Percentiles rank a stretch among this genome's conserved stretches.
Evolutionary conservation across 2,329 filamentous ascomycete species (phyloP).

Genomic region (Annulohypoxylon truncatum): DNA sequence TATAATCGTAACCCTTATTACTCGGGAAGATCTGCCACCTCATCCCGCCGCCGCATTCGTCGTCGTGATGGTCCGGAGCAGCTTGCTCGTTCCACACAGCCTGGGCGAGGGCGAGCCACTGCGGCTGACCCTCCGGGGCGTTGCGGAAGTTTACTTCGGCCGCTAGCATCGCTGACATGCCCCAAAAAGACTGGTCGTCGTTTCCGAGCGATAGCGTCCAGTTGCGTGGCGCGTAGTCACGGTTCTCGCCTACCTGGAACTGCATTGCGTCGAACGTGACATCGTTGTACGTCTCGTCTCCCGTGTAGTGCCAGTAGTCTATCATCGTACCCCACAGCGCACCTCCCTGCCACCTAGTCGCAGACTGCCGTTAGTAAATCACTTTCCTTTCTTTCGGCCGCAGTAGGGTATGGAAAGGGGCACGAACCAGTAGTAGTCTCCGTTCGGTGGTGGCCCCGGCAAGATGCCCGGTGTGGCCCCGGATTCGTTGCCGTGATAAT

Average conservation of each 20-base stretch:
- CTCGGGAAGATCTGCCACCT: slow-evolving; percentile 74
- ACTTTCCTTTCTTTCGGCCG: neutral
- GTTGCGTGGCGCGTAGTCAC: slow-evolving; percentile 60
- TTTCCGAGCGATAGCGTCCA: slow-evolving; percentile 59
- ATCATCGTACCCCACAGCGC: slow-evolving; percentile 64
- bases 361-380: slow-evolving; percentile 6
- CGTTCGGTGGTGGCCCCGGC: slow-evolving; percentile 45
- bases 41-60: slow-evolving; percentile 69
- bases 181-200: slow-evolving; percentile 73
- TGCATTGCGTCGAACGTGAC: slow-evolving; percentile 58
- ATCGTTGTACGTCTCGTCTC: slow-evolving; percentile 62
- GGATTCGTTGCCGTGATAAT: slow-evolving; percentile 45
- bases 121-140: slow-evolving; percentile 59
- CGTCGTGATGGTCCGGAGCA: slow-evolving; percentile 64
- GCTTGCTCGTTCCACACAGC: slow-evolving; percentile 73
- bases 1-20: slow-evolving; percentile 64
- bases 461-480: slow-evolving; percentile 58
- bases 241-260: slow-evolving; percentile 58
- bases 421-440: slow-evolving; percentile 49
- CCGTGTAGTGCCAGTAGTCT: slow-evolving; percentile 68
- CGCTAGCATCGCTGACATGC: slow-evolving; percentile 70
- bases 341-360: slow-evolving; percentile 65
- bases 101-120: slow-evolving; percentile 73
- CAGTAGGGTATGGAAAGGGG: neutral
- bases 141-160: slow-evolving; percentile 71